Conservation (phyloP, 2,329 filamentous ascomycete species). For the Hypoxylon sp. region DNA sequence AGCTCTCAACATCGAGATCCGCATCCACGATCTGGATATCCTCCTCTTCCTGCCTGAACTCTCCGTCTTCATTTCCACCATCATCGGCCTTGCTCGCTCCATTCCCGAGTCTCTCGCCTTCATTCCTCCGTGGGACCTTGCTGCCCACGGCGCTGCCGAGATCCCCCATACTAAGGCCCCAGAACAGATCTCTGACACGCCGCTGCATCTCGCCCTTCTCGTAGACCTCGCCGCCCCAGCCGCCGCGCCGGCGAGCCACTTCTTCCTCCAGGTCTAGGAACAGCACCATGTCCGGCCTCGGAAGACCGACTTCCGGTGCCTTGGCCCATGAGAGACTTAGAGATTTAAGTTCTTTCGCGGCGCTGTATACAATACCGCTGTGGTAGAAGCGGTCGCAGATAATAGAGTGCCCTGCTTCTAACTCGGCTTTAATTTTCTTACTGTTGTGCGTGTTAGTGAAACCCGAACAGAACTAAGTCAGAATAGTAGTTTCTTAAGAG, state of each 20-base stretch:
- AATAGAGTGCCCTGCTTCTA: constrained; percentile 75
- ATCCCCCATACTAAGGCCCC: constrained; percentile 60
- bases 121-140: constrained; percentile 17
- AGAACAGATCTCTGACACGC: constrained; percentile 79
- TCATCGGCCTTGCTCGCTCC: constrained; percentile 26
- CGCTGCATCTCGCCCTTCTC: constrained; percentile 85
- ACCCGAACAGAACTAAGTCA: background rate
- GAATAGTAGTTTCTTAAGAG: background rate
- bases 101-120: constrained; percentile 31
- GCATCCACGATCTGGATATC: constrained; percentile 65
- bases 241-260: constrained; percentile 78
- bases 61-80: constrained; percentile 40
- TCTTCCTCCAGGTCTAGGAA: constrained; percentile 85
- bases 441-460: too few species aligned
- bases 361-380: constrained; percentile 91
- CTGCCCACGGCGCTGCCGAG: constrained; percentile 46
- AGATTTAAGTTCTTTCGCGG: constrained; percentile 79
- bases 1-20: constrained; percentile 62
- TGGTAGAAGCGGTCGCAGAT: constrained; percentile 95
- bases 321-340: constrained; percentile 83
- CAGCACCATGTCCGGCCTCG: constrained; percentile 84
- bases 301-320: constrained; percentile 84
- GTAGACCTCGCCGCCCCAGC: constrained; percentile 88
- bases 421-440: constrained; percentile 59
- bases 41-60: constrained; percentile 60